Conservation (phyloP, 495 filamentous ascomycete species). For the Clohesyomyces aquaticus region DNA sequence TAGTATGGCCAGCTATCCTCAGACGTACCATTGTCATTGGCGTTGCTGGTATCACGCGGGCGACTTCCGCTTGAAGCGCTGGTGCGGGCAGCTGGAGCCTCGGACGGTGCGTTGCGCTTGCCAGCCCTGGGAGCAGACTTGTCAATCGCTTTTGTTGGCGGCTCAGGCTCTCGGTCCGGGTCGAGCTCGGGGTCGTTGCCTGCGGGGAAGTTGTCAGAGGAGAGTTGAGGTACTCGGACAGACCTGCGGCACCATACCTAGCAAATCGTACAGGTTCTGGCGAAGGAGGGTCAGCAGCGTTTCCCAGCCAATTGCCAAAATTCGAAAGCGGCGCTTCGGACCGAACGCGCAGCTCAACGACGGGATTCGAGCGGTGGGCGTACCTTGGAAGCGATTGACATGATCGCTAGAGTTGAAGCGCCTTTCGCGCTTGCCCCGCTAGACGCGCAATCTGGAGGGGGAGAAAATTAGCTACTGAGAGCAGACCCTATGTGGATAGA, state of each 20-base stretch:
- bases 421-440: constrained; percentile 44
- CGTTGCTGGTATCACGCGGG: constrained; percentile 53
- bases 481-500: constrained; percentile 38
- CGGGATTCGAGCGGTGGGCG: constrained; percentile 14
- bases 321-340: neutral
- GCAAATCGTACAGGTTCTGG: constrained; percentile 52
- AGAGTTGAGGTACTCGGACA: neutral
- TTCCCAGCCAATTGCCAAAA: neutral
- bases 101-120: constrained; percentile 87
- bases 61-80: constrained; percentile 50
- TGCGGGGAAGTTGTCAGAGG: constrained; percentile 42
- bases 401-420: constrained; percentile 43
- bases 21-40: constrained; percentile 39
- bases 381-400: constrained; percentile 52
- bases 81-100: constrained; percentile 54
- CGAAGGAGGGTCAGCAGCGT: constrained; percentile 21
- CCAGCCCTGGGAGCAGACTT: constrained; percentile 74
- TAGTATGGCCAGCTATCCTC: neutral
- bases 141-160: constrained; percentile 84
- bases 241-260: constrained; percentile 42
- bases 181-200: constrained; percentile 91
- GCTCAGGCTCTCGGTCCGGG: constrained; percentile 72
- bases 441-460: constrained; percentile 38
- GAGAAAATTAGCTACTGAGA: constrained; percentile 15
- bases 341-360: neutral